Percentiles rank a stretch among this genome's conserved stretches.
These are phyloP conservation scores for Globisporangium heterothallicum DNA, from an alignment of 352 stramenopile genomes.

Conservation along the genomic window DNA sequence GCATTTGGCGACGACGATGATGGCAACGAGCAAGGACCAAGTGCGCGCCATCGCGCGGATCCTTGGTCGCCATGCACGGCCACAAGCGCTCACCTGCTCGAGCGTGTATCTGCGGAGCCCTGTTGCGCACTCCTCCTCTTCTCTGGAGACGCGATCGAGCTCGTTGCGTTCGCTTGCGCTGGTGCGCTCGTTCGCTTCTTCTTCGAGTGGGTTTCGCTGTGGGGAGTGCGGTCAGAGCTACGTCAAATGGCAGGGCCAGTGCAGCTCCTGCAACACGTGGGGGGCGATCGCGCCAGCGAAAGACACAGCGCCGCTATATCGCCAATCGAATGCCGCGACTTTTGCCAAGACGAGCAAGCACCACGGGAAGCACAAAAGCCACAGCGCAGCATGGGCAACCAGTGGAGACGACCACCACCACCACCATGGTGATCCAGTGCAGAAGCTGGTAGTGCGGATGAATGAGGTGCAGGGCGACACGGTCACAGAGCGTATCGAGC, in stretches of 20 bases:
- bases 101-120: background rate
- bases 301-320: constrained; percentile 30
- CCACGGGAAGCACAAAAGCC: constrained; percentile 19
- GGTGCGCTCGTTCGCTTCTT: constrained; percentile 16
- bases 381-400: constrained; percentile 27
- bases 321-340: constrained; percentile 46
- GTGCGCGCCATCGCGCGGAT: background rate
- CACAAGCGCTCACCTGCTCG: background rate
- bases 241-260: constrained; percentile 85
- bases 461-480: constrained; percentile 61
- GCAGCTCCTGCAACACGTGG: constrained; percentile 86
- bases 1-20: background rate
- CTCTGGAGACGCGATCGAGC: background rate
- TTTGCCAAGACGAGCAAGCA: constrained; percentile 18
- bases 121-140: background rate
- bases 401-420: constrained; percentile 19
- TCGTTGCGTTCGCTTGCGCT: background rate
- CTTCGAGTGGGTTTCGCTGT: constrained; percentile 35
- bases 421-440: constrained; percentile 5
- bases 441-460: constrained; percentile 45
- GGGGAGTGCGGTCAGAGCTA: constrained; percentile 55
- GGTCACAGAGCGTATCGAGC: constrained; percentile 49
- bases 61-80: no score
- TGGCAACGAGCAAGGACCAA: background rate
- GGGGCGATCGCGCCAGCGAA: constrained; percentile 78